phyloP scores from a whole-genome alignment of 129 eudicot species.

The Kitagawia praeruptora region DNA sequence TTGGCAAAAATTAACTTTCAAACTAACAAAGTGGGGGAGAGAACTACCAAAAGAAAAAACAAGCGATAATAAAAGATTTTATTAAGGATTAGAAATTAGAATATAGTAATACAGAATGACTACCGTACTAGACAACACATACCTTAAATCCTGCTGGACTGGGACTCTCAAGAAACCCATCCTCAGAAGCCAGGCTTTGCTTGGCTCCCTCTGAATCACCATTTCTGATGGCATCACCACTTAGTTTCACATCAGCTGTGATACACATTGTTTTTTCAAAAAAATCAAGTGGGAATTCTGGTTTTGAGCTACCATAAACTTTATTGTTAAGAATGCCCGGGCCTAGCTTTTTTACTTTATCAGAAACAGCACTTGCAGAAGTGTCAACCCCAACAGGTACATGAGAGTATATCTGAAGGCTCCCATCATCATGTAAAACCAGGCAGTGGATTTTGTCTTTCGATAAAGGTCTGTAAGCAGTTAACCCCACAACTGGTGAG shows the following conservation, averaged over 20 bases:
- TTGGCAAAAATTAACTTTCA: neutral
- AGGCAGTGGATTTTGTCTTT: slow-evolving; percentile 93
- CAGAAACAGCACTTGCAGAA: slow-evolving; percentile 51
- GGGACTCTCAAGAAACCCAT: slow-evolving; percentile 88
- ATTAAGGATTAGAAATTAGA: neutral
- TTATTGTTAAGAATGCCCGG: slow-evolving; percentile 79
- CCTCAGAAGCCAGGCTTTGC: slow-evolving; percentile 90
- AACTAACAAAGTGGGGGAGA: neutral
- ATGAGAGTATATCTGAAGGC: slow-evolving; percentile 95
- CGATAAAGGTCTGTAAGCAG: slow-evolving; percentile 86
- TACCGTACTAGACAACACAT: slow-evolving; percentile 1
- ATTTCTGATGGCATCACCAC: slow-evolving; percentile 88
- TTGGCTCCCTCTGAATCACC: slow-evolving; percentile 96
- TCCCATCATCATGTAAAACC: slow-evolving; percentile 96
- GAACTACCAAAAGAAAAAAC: neutral
- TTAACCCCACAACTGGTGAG: slow-evolving; percentile 83
- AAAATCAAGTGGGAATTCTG: slow-evolving; percentile 93
- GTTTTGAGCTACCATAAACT: slow-evolving; percentile 84
- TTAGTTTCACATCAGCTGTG: slow-evolving; percentile 82
- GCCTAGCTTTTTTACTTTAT: slow-evolving; percentile 81
- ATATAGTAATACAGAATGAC: neutral
- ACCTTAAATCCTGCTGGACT: slow-evolving; percentile 92
- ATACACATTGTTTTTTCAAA: slow-evolving; percentile 91
- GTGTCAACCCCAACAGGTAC: slow-evolving; percentile 67
- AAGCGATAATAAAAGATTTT: neutral